Base-by-base conservation (phyloP, 441 rosid species). In the Brassica hybrid region DNA sequence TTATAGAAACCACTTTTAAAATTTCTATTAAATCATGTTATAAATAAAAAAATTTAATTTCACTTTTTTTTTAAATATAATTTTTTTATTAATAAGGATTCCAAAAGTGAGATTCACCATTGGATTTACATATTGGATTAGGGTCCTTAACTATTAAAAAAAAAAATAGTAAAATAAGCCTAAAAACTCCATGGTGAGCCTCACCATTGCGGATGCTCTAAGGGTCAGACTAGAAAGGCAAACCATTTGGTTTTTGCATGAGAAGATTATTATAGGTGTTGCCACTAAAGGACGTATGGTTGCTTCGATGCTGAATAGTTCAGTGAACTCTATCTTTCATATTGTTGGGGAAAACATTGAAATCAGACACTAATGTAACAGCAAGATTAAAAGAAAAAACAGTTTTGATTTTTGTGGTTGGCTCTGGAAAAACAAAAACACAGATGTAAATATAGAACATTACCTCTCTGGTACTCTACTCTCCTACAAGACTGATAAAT, bases 211-310 rank as follows among this genome's bases (percentile, higher is more conserved):
- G n/a, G n/a, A n/a, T 95, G 79, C n/a, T n/a, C n/a, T n/a, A n/a
- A n/a, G n/a, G n/a, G n/a, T n/a, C n/a, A n/a, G n/a, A n/a, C n/a
- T n/a, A n/a, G n/a, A n/a, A n/a, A n/a, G n/a, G n/a, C n/a, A n/a
- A n/a, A n/a, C n/a, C n/a, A n/a, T n/a, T n/a, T n/a, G n/a, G n/a
- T 98, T 88, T 74, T 77, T 93, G 0, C 94, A 87, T 78, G 98
- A 95, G 34, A 95, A 88, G 87, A 80, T 90, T 85, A 90, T 95
- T 10, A 86, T 95, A 13, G 88, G 94, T 73, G 86, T 91, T 76
- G 96, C 98, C 19, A 95, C 99, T 25, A 95, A 93, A 86, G 99
- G 99, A 91, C 98, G 99, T 95, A 84, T 38, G 30, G 3, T 71
- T 43, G 10, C 34, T 23, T 1, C 54, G 57, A 43, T 56, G 64